Conservation (phyloP, 106 monocot species). For the Platanthera guangdongensis region DNA sequence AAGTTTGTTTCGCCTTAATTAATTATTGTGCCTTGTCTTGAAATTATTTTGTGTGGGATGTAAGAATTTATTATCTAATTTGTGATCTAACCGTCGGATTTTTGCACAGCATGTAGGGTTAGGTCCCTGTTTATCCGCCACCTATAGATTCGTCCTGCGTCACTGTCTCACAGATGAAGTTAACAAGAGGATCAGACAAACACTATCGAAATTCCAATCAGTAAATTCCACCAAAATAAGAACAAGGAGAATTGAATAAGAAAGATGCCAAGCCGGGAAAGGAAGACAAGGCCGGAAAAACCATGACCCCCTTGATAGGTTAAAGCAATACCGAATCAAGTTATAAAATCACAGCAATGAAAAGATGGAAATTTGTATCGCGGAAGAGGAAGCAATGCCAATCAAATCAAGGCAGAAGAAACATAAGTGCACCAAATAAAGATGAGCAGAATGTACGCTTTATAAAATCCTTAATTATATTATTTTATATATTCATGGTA, state of each 20-base stretch:
- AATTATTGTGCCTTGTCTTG: too few species aligned
- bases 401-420: neutral
- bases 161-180: too few species aligned
- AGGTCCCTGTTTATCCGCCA: too few species aligned
- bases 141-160: too few species aligned
- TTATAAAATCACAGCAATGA: neutral
- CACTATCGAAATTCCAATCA: neutral
- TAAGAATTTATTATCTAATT: too few species aligned
- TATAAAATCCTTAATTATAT: neutral
- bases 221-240: neutral
- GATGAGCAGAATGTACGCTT: neutral
- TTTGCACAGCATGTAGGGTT: too few species aligned
- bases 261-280: too few species aligned
- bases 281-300: too few species aligned
- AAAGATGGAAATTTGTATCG: neutral
- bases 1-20: too few species aligned
- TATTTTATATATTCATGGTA: neutral
- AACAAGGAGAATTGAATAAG: neutral
- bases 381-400: neutral
- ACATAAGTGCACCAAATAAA: neutral
- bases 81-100: too few species aligned
- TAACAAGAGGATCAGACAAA: neutral
- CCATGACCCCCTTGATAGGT: too few species aligned
- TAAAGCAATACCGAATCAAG: neutral
- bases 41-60: too few species aligned